Conservation (phyloP, 345 rosid species). For the Euphorbia lathyris region DNA sequence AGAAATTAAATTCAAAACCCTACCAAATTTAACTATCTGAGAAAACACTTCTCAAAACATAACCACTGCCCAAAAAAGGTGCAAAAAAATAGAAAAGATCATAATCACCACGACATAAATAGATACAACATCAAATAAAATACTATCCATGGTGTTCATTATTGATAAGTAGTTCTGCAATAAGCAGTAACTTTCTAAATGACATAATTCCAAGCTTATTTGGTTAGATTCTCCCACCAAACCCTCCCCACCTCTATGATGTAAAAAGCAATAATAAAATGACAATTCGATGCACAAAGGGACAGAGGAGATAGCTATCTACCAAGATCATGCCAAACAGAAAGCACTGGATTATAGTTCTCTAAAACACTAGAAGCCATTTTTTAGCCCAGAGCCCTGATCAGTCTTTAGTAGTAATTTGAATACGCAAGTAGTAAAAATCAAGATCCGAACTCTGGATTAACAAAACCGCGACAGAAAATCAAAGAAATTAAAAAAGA, state of each 20-base stretch:
- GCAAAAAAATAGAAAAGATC: not conserved
- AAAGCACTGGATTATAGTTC: not conserved
- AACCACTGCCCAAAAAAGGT: not conserved
- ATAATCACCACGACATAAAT: not conserved
- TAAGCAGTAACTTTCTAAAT: not conserved
- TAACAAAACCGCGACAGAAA: not conserved
- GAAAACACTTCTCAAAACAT: not conserved
- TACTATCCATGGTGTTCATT: not conserved
- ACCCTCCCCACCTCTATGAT: not conserved
- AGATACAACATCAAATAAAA: not conserved
- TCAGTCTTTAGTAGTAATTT: not conserved
- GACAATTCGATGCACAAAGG: not conserved
- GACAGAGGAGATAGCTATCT: not conserved
- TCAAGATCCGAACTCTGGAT: not conserved
- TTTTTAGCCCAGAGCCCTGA: not conserved
- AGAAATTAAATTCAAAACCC: not conserved
- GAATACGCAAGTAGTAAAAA: not conserved
- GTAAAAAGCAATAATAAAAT: not conserved
- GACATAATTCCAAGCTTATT: not conserved
- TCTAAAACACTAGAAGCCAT: not conserved
- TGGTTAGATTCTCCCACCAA: constrained; percentile 1
- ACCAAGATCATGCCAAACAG: constrained; percentile 2
- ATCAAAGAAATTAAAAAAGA: not conserved
- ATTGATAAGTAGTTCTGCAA: not conserved
- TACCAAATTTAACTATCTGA: not conserved